These are phyloP conservation scores for Eimeria tenella DNA, from an alignment of 169 alveolate species.

Conservation along the genomic window DNA sequence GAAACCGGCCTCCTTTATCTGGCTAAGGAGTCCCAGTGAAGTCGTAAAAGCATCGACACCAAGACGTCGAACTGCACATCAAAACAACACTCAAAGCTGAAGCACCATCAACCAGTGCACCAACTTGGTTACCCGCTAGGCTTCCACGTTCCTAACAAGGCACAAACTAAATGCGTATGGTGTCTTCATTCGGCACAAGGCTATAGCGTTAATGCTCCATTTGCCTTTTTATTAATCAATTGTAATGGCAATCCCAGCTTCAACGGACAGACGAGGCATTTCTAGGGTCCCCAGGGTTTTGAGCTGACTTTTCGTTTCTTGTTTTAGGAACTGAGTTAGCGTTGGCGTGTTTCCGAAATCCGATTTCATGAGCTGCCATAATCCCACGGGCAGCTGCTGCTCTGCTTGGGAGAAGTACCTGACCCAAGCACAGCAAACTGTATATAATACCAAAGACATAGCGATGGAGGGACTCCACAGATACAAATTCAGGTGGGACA, in stretches of 20 bases:
- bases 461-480: not conserved
- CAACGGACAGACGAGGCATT: not conserved
- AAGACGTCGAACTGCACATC: constrained; percentile 65
- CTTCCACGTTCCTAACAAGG: no score
- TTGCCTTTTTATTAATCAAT: no score
- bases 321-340: constrained; percentile 70
- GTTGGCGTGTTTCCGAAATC: constrained; percentile 78
- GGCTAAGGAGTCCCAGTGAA: constrained; percentile 27
- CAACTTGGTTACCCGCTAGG: no score
- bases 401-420: constrained; percentile 84
- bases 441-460: not conserved
- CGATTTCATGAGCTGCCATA: constrained; percentile 81
- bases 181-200: no score
- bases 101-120: no score
- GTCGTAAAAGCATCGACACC: constrained; percentile 72
- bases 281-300: not conserved
- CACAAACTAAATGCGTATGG: no score
- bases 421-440: constrained; percentile 24
- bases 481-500: not conserved
- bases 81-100: not conserved
- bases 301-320: constrained; percentile 38
- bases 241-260: no score
- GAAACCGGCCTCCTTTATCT: constrained; percentile 58
- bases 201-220: no score
- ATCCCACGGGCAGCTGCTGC: constrained; percentile 79